phyloP scores from a whole-genome alignment of 805 yeast genomes.

The Sungouiella blattae region DNA sequence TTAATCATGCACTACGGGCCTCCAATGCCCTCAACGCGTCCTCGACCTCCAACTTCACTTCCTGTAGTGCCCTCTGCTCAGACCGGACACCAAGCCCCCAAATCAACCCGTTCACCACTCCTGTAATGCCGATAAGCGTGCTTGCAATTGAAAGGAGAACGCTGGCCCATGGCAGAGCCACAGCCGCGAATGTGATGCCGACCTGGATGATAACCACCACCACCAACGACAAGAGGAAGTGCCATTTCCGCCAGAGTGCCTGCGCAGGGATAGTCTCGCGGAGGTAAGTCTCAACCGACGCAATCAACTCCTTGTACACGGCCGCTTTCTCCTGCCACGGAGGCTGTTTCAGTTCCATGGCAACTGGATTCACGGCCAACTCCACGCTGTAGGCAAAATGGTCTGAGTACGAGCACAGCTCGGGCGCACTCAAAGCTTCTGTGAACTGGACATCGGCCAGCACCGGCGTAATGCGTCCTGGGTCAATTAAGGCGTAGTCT shows the following conservation, averaged over 20 bases:
- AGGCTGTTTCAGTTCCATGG: too few relatives aligned
- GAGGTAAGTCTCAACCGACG: constrained; percentile 26
- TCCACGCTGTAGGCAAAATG: constrained; percentile 77
- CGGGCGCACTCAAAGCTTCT: constrained; percentile 56
- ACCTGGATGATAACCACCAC: constrained; percentile 46
- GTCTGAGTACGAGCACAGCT: constrained; percentile 70
- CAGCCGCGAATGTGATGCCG: constrained; percentile 57
- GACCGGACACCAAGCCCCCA: constrained; percentile 74
- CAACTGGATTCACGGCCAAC: constrained; percentile 15
- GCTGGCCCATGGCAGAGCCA: constrained; percentile 56
- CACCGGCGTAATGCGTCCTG: constrained; percentile 46
- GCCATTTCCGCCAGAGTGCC: constrained; percentile 58
- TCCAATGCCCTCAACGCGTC: constrained; percentile 23
- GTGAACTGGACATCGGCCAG: constrained; percentile 74
- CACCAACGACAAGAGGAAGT: constrained; percentile 55
- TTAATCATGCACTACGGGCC: too few relatives aligned
- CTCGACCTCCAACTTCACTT: constrained; percentile 67
- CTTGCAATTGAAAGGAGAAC: constrained; percentile 62
- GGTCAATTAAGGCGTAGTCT: constrained; percentile 83
- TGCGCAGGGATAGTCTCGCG: constrained; percentile 53
- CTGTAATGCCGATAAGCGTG: constrained; percentile 57
- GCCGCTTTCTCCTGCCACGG: constrained; percentile 13
- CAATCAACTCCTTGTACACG: constrained; percentile 29
- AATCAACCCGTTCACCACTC: constrained; percentile 71
- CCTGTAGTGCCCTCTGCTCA: constrained; percentile 75